Evolutionary conservation across 2,329 filamentous ascomycete species (phyloP).

Genomic region (Fusarium sp.): DNA sequence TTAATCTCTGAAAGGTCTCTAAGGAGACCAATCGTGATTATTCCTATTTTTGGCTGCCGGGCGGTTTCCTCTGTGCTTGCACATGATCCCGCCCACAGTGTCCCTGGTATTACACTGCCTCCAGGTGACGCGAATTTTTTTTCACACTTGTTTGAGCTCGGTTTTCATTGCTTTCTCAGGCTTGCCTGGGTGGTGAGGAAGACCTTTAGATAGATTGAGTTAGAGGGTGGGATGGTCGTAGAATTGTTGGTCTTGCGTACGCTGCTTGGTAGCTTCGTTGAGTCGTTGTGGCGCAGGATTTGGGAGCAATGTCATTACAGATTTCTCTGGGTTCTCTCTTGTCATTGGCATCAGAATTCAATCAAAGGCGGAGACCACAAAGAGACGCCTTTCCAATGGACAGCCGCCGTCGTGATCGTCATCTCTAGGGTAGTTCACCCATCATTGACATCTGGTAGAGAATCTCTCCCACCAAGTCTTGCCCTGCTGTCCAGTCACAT

Average conservation of each 20-base stretch:
- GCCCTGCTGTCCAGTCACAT: not conserved
- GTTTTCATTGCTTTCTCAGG: conserved; percentile 49
- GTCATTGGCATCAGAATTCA: no score
- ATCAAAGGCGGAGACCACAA: no score
- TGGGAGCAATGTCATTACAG: no score
- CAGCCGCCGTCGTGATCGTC: not conserved
- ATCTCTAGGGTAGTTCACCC: not conserved
- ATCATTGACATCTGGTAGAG: not conserved
- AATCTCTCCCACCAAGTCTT: not conserved
- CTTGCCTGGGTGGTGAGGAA: conserved; percentile 49
- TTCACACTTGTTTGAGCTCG: conserved; percentile 24
- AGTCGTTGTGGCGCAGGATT: no score
- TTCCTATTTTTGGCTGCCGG: conserved; percentile 67
- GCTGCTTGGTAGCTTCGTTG: no score
- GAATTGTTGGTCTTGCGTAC: no score
- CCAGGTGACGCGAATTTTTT: conserved; percentile 51
- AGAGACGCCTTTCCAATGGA: not conserved
- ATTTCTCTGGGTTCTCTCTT: no score
- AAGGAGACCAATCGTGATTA: conserved; percentile 81
- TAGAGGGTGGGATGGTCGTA: no score
- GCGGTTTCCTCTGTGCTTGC: conserved; percentile 51
- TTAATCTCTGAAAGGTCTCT: conserved; percentile 91
- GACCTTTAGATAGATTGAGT: conserved; percentile 15
- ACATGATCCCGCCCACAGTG: conserved; percentile 50
- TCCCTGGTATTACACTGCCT: conserved; percentile 56